Evolutionary conservation across 805 yeast genomes (phyloP).

Genomic region (Kuraishia borneana): DNA sequence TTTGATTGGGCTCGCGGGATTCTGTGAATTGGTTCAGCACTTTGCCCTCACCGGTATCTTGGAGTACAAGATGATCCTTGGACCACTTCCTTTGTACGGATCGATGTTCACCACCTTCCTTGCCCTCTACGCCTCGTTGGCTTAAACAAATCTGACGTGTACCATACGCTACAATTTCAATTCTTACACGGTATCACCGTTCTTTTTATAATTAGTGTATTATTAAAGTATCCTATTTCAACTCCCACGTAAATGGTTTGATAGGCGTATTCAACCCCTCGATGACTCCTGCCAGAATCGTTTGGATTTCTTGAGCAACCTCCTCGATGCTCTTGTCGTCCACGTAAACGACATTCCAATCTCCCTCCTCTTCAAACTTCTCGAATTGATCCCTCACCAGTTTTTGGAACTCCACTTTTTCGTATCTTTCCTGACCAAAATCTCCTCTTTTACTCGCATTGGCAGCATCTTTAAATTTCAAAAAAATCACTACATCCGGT

Average conservation of each 20-base stretch:
- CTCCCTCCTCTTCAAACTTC: constrained; percentile 16
- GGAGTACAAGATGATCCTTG: constrained; percentile 29
- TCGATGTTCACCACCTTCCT: constrained; percentile 33
- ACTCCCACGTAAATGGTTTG: constrained; percentile 5
- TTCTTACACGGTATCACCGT: constrained; percentile 1
- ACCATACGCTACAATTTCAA: not conserved
- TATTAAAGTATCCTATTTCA: too few relatives aligned
- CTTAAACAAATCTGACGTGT: constrained; percentile 8
- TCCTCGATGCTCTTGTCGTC: constrained; percentile 44
- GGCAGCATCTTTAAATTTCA: constrained; percentile 44
- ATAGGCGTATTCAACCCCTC: constrained; percentile 9
- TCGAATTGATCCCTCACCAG: constrained; percentile 55
- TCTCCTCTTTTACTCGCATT: constrained; percentile 48
- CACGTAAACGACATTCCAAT: constrained; percentile 45
- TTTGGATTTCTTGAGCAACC: constrained; percentile 40
- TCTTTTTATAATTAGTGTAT: constrained; percentile 1
- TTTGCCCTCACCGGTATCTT: constrained; percentile 24
- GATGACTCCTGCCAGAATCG: constrained; percentile 6
- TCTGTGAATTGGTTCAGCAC: constrained; percentile 13
- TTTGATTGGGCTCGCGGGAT: constrained; percentile 9
- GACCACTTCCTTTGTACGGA: constrained; percentile 33
- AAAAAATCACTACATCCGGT: constrained; percentile 77
- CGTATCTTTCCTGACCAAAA: constrained; percentile 94
- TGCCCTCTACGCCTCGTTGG: constrained; percentile 34
- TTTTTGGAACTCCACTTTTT: constrained; percentile 60